Base-by-base conservation (phyloP, 176 grass and related monocot genomes). In the Carex myosuroides region DNA sequence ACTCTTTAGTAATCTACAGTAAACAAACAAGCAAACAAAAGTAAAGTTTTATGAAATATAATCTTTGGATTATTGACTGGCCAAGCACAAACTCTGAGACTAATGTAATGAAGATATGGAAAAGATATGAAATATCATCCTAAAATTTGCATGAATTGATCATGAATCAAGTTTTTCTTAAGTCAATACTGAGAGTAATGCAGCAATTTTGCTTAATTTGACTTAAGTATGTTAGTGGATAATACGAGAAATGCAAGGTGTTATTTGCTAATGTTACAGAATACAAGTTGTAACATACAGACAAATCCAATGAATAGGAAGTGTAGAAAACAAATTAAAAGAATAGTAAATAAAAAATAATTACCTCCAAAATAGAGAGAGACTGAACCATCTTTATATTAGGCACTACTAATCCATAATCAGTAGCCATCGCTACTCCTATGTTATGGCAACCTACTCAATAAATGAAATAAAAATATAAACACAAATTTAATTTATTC, bases 331-430 rank as follows among this genome's bases (percentile, higher is more conserved):
- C 60, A 62, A 62, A 2, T 59, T 0, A 59, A 24, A 75, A 26
- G 53, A 54, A 77, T 24, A 77, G 6, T 6, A 77, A 26, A 32
- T 22, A 56, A 3, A 35, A 1, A 35, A 30, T 1, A 32, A 76
- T 55, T 77, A 98, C 96, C 91, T 98, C 96, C 80, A 98, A 78
- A 89, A 98, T 81, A 52, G 91, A 92, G 42, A 95, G 89, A 67
- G 93, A 98, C 70, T 95, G 91, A 84, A 98, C 96, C 83, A 87
- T 92, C 91, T 98, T 98, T 63, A 98, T 92, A 84, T 82, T 95
- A 76, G 96, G 96, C 14, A 98, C 91, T 7, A 98, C 96, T 86
- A 98, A 89, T 85, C 96, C 96, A 83, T 98, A 90, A 46, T 16
- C 2, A 8, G 96, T 98, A 66, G 91, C 96, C 96, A 98, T 95